Evolutionary conservation across 345 rosid species (phyloP).

Genomic region (Euphorbia pulcherrima): DNA sequence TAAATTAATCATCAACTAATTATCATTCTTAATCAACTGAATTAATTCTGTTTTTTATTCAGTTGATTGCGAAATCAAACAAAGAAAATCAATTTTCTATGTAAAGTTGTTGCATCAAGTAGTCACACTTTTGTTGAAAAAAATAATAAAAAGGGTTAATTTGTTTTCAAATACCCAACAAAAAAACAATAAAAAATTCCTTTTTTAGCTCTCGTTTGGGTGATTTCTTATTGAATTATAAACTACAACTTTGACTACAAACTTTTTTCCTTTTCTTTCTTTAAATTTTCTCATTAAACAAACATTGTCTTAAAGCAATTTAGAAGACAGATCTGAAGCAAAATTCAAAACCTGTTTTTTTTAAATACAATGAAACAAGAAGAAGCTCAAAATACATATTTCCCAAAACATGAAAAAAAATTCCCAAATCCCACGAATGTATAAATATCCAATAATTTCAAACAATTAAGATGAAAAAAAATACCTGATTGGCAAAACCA

Average conservation of each 20-base stretch:
- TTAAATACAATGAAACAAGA: background rate
- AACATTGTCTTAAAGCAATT: background rate
- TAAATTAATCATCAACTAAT: no score
- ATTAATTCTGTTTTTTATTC: background rate
- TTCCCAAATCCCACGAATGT: background rate
- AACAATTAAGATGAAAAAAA: background rate
- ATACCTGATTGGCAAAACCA: conserved; percentile 97
- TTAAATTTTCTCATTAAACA: conserved; percentile 14
- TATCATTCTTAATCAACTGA: background rate
- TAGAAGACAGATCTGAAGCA: conserved; percentile 14
- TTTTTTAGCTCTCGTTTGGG: background rate
- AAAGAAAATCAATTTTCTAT: conserved; percentile 17
- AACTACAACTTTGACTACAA: background rate
- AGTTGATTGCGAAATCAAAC: background rate
- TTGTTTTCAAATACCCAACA: background rate
- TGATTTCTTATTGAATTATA: background rate
- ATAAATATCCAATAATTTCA: conserved; percentile 16
- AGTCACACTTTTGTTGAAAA: conserved; percentile 9
- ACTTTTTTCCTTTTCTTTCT: conserved; percentile 5
- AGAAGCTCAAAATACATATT: conserved; percentile 9
- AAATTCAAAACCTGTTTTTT: background rate
- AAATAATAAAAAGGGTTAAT: background rate
- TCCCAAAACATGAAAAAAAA: conserved; percentile 1
- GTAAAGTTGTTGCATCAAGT: conserved; percentile 27
- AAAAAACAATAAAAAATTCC: background rate